Evolutionary conservation across 2,329 filamentous ascomycete species (phyloP).

Genomic region (Microsporum canis): DNA sequence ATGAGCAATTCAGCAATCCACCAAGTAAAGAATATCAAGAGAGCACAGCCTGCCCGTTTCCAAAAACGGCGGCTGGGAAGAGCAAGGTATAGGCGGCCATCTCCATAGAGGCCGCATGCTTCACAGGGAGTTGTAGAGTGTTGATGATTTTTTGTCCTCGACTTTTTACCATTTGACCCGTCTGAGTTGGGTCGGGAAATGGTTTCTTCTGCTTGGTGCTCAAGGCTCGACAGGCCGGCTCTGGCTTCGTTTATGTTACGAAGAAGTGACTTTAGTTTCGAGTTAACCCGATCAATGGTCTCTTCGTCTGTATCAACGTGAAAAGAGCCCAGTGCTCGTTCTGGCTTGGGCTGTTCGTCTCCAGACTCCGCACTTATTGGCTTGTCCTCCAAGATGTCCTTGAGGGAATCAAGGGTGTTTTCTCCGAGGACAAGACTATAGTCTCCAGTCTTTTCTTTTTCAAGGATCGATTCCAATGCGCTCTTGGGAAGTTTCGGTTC

Average conservation of each 20-base stretch:
- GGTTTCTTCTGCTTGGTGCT: conserved; percentile 24
- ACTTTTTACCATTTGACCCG: conserved; percentile 11
- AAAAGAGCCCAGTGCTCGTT: background rate
- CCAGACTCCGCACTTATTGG: conserved; percentile 18
- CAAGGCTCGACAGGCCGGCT: conserved; percentile 30
- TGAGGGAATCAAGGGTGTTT: conserved; percentile 36
- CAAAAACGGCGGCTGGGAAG: conserved; percentile 30
- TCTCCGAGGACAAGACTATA: conserved; percentile 32
- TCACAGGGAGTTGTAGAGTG: conserved; percentile 16
- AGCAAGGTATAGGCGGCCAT: conserved; percentile 23
- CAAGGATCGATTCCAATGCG: conserved; percentile 32
- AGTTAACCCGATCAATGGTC: conserved; percentile 28
- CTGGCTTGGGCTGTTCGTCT: background rate
- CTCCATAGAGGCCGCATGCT: conserved; percentile 17
- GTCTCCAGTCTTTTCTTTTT: conserved; percentile 30
- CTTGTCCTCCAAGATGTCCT: conserved; percentile 29
- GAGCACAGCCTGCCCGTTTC: conserved; percentile 28
- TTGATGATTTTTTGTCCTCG: conserved; percentile 4
- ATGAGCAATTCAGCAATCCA: conserved; percentile 39
- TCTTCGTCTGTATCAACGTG: conserved; percentile 16
- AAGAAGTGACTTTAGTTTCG: conserved; percentile 31
- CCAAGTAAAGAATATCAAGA: conserved; percentile 37
- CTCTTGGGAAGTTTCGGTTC: conserved; percentile 33
- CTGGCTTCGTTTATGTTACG: conserved; percentile 33
- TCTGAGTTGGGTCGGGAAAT: conserved; percentile 7